Percentiles rank a stretch among this genome's conserved stretches.
Evolutionary conservation across 1,284 basidiomycete species (phyloP).

Genomic region (Cutaneotrichosporon curvatum): DNA sequence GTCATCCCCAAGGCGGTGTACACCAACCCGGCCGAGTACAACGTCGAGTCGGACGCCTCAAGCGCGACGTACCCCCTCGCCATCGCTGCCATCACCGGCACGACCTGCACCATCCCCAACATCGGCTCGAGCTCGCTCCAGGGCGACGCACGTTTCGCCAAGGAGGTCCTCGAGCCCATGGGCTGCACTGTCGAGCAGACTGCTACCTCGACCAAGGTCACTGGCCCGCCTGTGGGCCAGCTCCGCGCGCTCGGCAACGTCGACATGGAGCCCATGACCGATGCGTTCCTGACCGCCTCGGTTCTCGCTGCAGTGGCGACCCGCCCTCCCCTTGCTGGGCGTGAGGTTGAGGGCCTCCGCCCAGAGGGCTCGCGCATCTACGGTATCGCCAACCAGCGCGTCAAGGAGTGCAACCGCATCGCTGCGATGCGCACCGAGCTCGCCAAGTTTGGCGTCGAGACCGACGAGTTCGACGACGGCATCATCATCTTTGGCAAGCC

Average conservation of each 20-base stretch:
- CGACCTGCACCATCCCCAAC: conserved; percentile 83
- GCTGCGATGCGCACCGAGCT: conserved; percentile 93
- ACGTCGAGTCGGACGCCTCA: conserved; percentile 91
- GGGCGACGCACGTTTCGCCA: conserved; percentile 92
- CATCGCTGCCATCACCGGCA: conserved; percentile 92
- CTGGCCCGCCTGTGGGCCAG: conserved; percentile 72
- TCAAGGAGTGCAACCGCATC: conserved; percentile 98
- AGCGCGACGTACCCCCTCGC: conserved; percentile 96
- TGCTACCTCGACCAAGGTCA: conserved; percentile 81
- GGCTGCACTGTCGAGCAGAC: conserved; percentile 88
- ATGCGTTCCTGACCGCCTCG: conserved; percentile 93
- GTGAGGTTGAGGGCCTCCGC: conserved; percentile 38
- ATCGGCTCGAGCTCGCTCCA: conserved; percentile 88
- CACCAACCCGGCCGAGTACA: conserved; percentile 70
- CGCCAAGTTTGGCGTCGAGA: conserved; percentile 90
- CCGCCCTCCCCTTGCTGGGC: conserved; percentile 48
- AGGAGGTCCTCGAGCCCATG: conserved; percentile 88
- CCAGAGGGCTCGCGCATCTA: conserved; percentile 67
- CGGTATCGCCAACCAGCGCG: conserved; percentile 96
- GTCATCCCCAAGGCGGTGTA: conserved; percentile 79
- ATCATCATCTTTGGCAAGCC: conserved; percentile 80
- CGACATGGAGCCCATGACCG: conserved; percentile 99
- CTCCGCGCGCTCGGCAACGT: conserved; percentile 78
- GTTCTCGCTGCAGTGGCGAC: conserved; percentile 82
- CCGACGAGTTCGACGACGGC: conserved; percentile 86